Conservation (phyloP, 768 basidiomycete genomes). For the Mycena maculata region DNA sequence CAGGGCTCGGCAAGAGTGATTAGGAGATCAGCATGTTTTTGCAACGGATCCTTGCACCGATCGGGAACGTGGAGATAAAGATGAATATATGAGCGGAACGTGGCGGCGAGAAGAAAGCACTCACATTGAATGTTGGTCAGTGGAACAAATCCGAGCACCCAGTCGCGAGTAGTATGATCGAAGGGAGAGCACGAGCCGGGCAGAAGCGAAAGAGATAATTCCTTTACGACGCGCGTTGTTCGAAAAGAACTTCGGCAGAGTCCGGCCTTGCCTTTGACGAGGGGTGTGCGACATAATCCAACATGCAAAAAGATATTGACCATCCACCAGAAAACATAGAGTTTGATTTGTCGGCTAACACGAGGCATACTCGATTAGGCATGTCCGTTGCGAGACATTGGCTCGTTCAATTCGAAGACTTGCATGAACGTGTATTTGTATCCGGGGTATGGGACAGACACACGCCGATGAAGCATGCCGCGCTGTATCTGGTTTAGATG, state of each 20-base stretch:
- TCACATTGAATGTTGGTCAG: slow-evolving; percentile 71
- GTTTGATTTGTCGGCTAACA: slow-evolving; percentile 38
- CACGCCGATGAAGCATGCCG: slow-evolving; percentile 75
- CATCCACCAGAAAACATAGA: slow-evolving; percentile 31
- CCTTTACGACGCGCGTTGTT: slow-evolving; percentile 37
- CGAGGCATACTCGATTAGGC: slow-evolving; percentile 66
- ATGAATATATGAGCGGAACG: slow-evolving; percentile 72
- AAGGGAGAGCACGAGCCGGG: slow-evolving; percentile 70
- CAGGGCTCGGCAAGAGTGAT: slow-evolving; percentile 60
- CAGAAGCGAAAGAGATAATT: slow-evolving; percentile 62
- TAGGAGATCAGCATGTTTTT: slow-evolving; percentile 52
- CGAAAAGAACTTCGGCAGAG: slow-evolving; percentile 35
- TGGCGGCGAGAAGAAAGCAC: slow-evolving; percentile 77
- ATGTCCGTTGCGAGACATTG: slow-evolving; percentile 64
- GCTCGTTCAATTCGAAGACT: slow-evolving; percentile 56
- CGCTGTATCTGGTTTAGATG: slow-evolving; percentile 67
- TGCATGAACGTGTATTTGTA: slow-evolving; percentile 71
- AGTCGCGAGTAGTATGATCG: slow-evolving; percentile 73
- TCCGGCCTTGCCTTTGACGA: slow-evolving; percentile 31
- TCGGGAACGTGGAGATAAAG: slow-evolving; percentile 87
- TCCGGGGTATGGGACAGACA: slow-evolving; percentile 71
- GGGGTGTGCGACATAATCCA: slow-evolving; percentile 26
- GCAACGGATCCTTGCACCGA: slow-evolving; percentile 66
- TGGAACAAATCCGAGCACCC: slow-evolving; percentile 78
- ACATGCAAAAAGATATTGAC: slow-evolving; percentile 31